A percentile compares a stretch with the other conserved stretches of the same genome.
Conservation (phyloP, 495 filamentous ascomycete genomes). For the Emericellopsis terricola region DNA sequence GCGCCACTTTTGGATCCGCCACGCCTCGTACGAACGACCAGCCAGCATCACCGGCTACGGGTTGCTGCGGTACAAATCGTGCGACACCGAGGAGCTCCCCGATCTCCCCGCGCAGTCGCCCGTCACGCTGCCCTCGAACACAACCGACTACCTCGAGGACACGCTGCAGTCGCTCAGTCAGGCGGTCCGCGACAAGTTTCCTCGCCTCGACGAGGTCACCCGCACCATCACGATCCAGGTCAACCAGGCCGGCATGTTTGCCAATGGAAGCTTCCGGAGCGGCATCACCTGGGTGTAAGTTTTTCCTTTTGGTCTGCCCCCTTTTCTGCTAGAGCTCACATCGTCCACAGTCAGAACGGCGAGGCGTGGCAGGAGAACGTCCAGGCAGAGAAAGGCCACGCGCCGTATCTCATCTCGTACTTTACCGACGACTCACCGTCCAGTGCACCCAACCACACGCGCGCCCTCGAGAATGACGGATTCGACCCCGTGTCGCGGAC, state of each 20-base stretch:
- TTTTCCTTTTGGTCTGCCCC: no score
- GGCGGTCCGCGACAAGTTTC: conserved; percentile 16
- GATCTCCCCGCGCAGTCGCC: conserved; percentile 10
- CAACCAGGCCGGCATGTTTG: conserved; percentile 10
- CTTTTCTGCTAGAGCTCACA: no score
- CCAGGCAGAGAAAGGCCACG: conserved; percentile 5
- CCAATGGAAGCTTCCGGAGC: not conserved
- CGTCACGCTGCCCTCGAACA: conserved; percentile 19
- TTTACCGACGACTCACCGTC: conserved; percentile 27
- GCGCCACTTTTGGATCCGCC: conserved; percentile 32
- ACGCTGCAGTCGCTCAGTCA: conserved; percentile 21
- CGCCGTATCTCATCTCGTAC: conserved; percentile 36
- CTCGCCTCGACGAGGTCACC: conserved; percentile 32
- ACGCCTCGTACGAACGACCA: conserved; percentile 31
- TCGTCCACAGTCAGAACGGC: not conserved
- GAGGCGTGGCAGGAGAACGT: conserved; percentile 29
- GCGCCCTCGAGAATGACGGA: conserved; percentile 26
- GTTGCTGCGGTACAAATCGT: conserved; percentile 27
- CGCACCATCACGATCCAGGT: conserved; percentile 26
- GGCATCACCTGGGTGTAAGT: not conserved
- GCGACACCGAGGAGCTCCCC: conserved; percentile 3
- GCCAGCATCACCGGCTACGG: conserved; percentile 27
- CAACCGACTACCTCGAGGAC: conserved; percentile 34
- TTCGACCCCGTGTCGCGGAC: conserved; percentile 31
- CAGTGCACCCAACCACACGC: conserved; percentile 20